These are phyloP conservation scores for Candida arabinofermentans DNA, from an alignment of 805 yeast genomes.

Conservation along the genomic window DNA sequence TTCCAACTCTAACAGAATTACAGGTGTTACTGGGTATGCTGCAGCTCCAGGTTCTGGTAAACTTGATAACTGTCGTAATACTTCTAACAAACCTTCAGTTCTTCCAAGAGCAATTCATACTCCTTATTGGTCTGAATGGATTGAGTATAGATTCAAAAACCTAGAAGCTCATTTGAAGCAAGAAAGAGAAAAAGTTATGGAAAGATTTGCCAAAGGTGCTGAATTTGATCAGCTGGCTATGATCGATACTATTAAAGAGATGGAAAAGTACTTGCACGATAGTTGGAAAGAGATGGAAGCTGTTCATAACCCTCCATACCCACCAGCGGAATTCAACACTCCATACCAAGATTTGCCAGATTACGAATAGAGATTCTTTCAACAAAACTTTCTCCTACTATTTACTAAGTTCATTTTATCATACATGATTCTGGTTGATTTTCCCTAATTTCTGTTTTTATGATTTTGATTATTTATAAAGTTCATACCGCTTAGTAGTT, in stretches of 20 bases:
- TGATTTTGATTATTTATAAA: no score
- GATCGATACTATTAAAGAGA: conserved; percentile 24
- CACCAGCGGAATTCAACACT: conserved; percentile 19
- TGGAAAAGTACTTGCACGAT: conserved; percentile 27
- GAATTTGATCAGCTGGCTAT: conserved; percentile 27
- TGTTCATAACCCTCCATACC: conserved; percentile 24
- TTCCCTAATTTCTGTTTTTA: no score
- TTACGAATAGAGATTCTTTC: conserved; percentile 6
- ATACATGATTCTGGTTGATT: neutral
- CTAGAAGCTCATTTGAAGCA: conserved; percentile 23
- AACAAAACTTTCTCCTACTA: no score
- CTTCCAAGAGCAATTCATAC: conserved; percentile 30
- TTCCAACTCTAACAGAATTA: conserved; percentile 31
- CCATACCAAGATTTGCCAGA: conserved; percentile 22
- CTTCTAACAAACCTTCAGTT: conserved; percentile 31
- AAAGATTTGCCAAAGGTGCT: conserved; percentile 15
- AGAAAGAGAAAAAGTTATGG: conserved; percentile 19
- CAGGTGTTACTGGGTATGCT: conserved; percentile 29
- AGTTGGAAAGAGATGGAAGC: conserved; percentile 32
- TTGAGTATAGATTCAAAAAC: conserved; percentile 28
- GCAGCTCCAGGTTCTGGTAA: conserved; percentile 21
- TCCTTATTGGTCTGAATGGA: conserved; percentile 33
- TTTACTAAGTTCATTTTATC: neutral
- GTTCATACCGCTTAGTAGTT: neutral
- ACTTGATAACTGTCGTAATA: conserved; percentile 29